Evolutionary conservation across 306 rosid genomes (phyloP).

Genomic region (Canavalia gladiata): DNA sequence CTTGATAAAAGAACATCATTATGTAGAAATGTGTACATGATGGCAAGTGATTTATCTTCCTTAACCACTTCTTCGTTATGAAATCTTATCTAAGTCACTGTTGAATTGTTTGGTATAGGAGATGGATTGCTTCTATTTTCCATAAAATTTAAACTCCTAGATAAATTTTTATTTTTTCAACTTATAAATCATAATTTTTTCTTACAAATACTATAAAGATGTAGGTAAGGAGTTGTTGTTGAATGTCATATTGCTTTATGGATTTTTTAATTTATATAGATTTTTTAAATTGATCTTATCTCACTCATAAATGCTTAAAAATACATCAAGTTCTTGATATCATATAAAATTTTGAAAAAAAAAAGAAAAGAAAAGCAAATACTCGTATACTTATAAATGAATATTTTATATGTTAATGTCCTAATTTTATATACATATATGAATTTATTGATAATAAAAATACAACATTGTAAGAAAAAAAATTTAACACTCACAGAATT

Average conservation of each 20-base stretch:
- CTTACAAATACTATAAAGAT: neutral
- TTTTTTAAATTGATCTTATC: neutral
- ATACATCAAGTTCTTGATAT: too few relatives aligned
- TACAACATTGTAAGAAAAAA: too few relatives aligned
- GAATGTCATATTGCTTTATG: neutral
- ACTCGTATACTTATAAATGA: too few relatives aligned
- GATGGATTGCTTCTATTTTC: neutral
- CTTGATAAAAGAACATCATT: neutral
- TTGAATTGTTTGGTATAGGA: neutral
- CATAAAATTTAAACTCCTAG: neutral
- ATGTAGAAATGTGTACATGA: neutral
- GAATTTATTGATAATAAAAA: too few relatives aligned
- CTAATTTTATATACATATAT: too few relatives aligned
- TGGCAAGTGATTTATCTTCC: neutral
- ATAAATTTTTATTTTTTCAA: too few relatives aligned
- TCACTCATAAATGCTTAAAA: too few relatives aligned
- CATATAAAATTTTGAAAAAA: too few relatives aligned
- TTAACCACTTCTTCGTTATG: neutral
- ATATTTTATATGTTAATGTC: too few relatives aligned
- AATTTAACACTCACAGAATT: too few relatives aligned
- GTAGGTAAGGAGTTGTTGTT: neutral
- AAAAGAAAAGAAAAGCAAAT: too few relatives aligned
- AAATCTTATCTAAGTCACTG: neutral
- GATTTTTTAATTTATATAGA: neutral
- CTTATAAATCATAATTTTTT: neutral